Conservation (phyloP, 768 basidiomycete species). For the Cantharellus anzutake region DNA sequence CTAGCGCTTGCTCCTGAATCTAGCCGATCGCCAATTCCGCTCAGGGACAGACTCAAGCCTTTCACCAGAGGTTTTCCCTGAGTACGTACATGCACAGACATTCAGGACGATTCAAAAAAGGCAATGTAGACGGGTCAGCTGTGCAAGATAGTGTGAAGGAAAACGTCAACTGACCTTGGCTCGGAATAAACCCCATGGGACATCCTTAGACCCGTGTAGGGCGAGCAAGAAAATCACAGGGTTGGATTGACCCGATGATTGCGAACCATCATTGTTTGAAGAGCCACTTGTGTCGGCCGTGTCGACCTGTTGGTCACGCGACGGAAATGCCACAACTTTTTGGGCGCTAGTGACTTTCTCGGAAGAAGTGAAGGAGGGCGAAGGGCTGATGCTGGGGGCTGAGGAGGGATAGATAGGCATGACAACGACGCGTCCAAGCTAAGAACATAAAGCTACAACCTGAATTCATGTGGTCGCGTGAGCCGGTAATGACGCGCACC, state of each 20-base stretch:
- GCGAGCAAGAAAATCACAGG: constrained; percentile 4
- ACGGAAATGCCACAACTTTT: too few species aligned
- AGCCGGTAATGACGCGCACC: background rate
- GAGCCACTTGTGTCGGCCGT: too few species aligned
- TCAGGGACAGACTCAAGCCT: background rate
- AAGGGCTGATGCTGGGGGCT: background rate
- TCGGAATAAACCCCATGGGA: constrained; percentile 8
- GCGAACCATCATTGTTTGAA: too few species aligned
- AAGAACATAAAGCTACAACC: background rate
- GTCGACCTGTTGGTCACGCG: too few species aligned
- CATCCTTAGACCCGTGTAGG: constrained; percentile 3
- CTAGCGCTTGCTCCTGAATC: background rate
- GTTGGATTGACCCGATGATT: background rate
- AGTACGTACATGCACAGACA: background rate
- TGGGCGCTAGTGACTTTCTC: too few species aligned
- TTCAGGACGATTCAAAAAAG: background rate
- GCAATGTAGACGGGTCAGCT: background rate
- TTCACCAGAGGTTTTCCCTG: background rate
- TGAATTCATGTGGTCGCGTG: background rate
- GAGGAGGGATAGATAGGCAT: constrained; percentile 5
- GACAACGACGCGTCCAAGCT: constrained; percentile 8
- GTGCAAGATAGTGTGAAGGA: background rate
- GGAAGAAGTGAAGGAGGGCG: background rate
- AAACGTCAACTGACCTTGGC: constrained; percentile 2
- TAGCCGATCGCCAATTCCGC: background rate